Evolutionary conservation across 495 filamentous ascomycete species (phyloP), one percentile per base, ranked within the genome.

Genomic region (Lophiostoma macrostomum): DNA sequence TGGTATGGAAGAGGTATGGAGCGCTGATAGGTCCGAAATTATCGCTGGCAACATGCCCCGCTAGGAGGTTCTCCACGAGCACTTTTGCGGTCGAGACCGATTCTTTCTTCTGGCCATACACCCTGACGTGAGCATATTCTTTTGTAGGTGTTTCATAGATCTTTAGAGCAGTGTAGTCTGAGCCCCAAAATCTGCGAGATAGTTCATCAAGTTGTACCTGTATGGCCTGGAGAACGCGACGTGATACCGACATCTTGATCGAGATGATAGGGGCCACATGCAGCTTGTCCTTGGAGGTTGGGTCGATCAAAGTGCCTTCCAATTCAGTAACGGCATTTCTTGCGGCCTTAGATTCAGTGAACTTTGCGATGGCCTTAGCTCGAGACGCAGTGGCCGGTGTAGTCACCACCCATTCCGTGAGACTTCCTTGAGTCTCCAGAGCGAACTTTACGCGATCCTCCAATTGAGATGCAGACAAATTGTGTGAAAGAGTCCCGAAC

Each of bases 161-260:
- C 28, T 58, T 58, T 14, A 46, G 51, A 10, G 11, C 3, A 2
- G 40, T 40, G 29, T 38, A 52, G 18, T 42, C 31, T 31, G 54
- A 20, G 13, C 22, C 7, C 54, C 54, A 58, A 8, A 34, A 23
- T 36, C 24, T 4, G 23, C 47, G 24, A 22, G 7, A 11, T 36
- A 58, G 47, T 36, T 13, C 22, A 20, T 45, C 46, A 14, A 58
- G 39, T 38, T 58, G 37, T 5, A 16, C 16, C 38, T 29, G 18
- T 19, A 58, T 18, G 19, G 47, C 47, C n/a, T 13, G 16, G 7
- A 58, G 46, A 6, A 51, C 45, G 8, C 40, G 27, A n/a, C 14
- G 24, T 7, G 46, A 45, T 18, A 58, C 46, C 8, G 54, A 58
- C 39, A 58, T 6, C 25, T 58, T 58, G 14, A 58, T 39, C 5